Evolutionary conservation across 2,329 filamentous ascomycete genomes (phyloP), one percentile per base, ranked within the genome.

Genomic region (Westerdykella ornata): DNA sequence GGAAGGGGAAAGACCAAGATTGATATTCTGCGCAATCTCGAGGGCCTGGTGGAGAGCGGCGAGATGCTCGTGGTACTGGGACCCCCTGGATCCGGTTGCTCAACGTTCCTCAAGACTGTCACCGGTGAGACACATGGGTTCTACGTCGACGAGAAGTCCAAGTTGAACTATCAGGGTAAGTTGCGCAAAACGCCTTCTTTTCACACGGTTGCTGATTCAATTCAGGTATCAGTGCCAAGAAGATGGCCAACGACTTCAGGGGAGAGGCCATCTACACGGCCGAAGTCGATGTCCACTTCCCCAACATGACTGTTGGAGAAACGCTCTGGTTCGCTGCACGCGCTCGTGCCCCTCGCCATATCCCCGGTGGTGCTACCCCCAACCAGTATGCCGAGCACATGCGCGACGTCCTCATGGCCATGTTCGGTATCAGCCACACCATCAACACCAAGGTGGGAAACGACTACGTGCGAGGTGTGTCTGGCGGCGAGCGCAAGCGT

Each of bases 251-350:
- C 9, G 72, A 77, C 47, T 88, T 90, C 68, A 81, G 85, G 19
- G 87, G 87, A 50, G 87, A 94, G 67, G 85, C 85, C 47, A 89
- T 92, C 62, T 92, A 92, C 68, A 89, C 85, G 0, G 85, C 85
- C 44, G 86, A 92, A 63, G 82, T 86, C 28, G 88, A 94, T 60
- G 82, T 85, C 4, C 85, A 89, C 66, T 89, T 89, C 57, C 84
- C 85, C 11, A 77, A 82, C 68, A 68, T 92, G 54, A 81, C 78
- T 1, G 85, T 90, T 33, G 84, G 84, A 38, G 83, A 90, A 54
- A 92, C 86, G 1, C 73, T 90, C 35, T 82, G 79, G 41, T 90
- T 90, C 47, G 85, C 85, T 14, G 84, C 85, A 3, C 72, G 78
- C 14, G 83, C 85, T 5, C 75, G 83, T 42, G 77, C 82, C 37